Conservation (phyloP, 371 early-diverging fungal genomes). For the Syncephalastrum monosporum region DNA sequence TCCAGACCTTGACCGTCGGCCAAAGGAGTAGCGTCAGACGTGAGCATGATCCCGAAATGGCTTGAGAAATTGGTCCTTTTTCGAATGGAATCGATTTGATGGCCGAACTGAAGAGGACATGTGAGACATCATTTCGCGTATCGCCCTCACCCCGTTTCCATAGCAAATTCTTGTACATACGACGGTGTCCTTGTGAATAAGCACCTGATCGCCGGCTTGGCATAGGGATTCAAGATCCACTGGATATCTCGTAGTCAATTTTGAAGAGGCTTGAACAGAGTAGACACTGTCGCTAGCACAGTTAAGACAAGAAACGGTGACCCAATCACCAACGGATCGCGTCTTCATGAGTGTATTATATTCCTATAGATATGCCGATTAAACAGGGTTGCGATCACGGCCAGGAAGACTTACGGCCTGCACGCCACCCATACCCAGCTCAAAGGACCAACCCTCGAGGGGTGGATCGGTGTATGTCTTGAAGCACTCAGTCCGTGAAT, state of each 20-base stretch:
- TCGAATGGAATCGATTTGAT: constrained; percentile 13
- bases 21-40: constrained; percentile 11
- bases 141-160: constrained; percentile 9
- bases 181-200: constrained; percentile 17
- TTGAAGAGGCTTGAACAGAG: constrained; percentile 16
- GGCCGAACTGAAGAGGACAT: constrained; percentile 6
- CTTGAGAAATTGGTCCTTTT: constrained; percentile 21
- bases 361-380: constrained; percentile 19
- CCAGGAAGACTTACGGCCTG: constrained; percentile 23
- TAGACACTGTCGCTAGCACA: constrained; percentile 34
- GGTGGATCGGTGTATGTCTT: constrained; percentile 15
- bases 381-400: background rate
- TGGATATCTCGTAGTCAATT: constrained; percentile 10
- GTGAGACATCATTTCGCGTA: constrained; percentile 2
- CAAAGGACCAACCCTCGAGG: constrained; percentile 37
- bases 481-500: constrained; percentile 19
- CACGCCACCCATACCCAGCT: constrained; percentile 42
- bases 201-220: constrained; percentile 21
- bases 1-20: constrained; percentile 8
- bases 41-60: constrained; percentile 27
- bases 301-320: constrained; percentile 34
- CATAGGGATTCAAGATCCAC: constrained; percentile 7
- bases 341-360: constrained; percentile 15
- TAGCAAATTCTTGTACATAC: constrained; percentile 19
- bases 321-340: constrained; percentile 18